Percentiles rank a stretch among this genome's conserved stretches.
Conservation (phyloP, 768 basidiomycete genomes). For the Mycena vulgaris region DNA sequence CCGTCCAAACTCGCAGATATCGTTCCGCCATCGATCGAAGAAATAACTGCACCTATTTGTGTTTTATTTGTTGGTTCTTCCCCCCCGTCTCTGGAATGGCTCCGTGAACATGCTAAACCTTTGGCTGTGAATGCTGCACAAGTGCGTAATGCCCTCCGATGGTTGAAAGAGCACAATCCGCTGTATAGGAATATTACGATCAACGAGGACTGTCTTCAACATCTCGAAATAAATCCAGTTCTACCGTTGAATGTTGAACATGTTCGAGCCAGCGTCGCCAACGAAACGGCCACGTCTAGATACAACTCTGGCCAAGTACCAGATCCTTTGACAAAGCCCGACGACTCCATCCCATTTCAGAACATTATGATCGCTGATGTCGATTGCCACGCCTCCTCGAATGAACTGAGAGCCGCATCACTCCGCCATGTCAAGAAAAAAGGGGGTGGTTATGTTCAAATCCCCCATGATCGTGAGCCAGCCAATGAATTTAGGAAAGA, state of each 20-base stretch:
- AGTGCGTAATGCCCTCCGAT: conserved; percentile 16
- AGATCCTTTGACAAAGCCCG: neutral
- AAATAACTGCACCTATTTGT: conserved; percentile 9
- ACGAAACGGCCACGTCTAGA: neutral
- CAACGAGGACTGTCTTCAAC: conserved; percentile 9
- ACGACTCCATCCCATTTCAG: conserved; percentile 7
- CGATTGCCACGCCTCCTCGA: conserved; percentile 35
- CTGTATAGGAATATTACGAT: conserved; percentile 18
- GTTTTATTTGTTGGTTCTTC: conserved; percentile 18
- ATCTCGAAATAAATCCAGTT: conserved; percentile 15
- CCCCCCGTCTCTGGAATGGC: conserved; percentile 11
- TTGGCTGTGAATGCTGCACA: conserved; percentile 16
- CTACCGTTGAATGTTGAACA: conserved; percentile 20
- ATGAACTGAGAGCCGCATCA: conserved; percentile 42
- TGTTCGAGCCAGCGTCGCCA: neutral
- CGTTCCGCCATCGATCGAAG: conserved; percentile 8
- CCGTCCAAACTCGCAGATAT: conserved; percentile 7
- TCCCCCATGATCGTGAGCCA: conserved; percentile 36
- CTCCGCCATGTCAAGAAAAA: conserved; percentile 41
- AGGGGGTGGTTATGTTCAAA: conserved; percentile 38
- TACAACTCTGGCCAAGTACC: neutral
- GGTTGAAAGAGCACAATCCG: conserved; percentile 21
- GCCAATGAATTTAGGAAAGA: conserved; percentile 44
- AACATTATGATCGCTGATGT: conserved; percentile 41
- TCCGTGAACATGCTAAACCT: conserved; percentile 22